Conservation (phyloP, 768 basidiomycete species). For the Hemileccinum impolitum region DNA sequence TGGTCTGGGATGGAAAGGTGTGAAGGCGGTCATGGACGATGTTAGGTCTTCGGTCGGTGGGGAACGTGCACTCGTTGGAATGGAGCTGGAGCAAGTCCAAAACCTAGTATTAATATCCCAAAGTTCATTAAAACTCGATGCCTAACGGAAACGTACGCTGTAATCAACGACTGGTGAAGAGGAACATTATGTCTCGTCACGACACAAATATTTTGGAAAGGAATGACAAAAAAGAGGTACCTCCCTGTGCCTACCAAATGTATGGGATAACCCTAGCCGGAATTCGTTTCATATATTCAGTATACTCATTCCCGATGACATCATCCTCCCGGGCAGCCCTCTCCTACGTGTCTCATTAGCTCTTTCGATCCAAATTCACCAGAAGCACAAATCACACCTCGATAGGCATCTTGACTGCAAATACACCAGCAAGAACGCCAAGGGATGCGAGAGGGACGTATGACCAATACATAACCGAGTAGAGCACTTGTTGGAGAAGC, state of each 20-base stretch:
- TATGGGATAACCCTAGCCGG: slow-evolving; percentile 30
- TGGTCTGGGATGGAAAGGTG: slow-evolving; percentile 42
- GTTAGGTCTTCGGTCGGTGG: slow-evolving; percentile 48
- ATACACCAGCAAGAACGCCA: slow-evolving; percentile 19
- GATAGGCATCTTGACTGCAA: slow-evolving; percentile 33
- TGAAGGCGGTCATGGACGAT: slow-evolving; percentile 51
- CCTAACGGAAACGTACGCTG: slow-evolving; percentile 12
- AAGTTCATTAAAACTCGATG: slow-evolving; percentile 16
- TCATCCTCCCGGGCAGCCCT: slow-evolving; percentile 26
- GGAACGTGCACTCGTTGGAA: slow-evolving; percentile 40
- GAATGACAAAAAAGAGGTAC: background rate
- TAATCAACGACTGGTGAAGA: background rate
- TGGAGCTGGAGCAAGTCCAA: slow-evolving; percentile 40
- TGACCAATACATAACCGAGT: slow-evolving; percentile 33
- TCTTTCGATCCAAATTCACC: background rate
- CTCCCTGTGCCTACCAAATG: slow-evolving; percentile 23
- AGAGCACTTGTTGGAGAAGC: slow-evolving; percentile 23
- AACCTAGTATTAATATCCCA: slow-evolving; percentile 36
- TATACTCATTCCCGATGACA: slow-evolving; percentile 24
- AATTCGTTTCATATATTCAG: slow-evolving; percentile 28
- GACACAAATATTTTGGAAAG: background rate
- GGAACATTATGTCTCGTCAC: background rate
- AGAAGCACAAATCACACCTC: slow-evolving; percentile 23
- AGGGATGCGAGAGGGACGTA: slow-evolving; percentile 32
- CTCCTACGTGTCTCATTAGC: slow-evolving; percentile 22